Conservation (phyloP, 2,329 filamentous ascomycete species). For the Aspergillus texensis region DNA sequence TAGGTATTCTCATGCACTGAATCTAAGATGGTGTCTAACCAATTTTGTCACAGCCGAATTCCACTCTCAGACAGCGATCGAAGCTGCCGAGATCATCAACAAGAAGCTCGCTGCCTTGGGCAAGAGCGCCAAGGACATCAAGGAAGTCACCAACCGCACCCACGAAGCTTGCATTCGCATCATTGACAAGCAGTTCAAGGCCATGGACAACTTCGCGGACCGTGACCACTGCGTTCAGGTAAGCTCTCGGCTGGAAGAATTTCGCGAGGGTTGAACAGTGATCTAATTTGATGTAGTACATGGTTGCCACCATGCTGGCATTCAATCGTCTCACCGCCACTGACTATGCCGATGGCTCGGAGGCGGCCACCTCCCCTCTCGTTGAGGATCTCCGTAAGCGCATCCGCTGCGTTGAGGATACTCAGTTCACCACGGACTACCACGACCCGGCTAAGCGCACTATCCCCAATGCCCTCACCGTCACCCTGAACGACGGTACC, state of each 20-base stretch:
- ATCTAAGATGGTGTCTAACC: background rate
- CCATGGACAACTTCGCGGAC: constrained; percentile 99
- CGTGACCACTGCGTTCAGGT: constrained; percentile 97
- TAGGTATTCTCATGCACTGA: constrained; percentile 48
- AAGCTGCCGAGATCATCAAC: constrained; percentile 88
- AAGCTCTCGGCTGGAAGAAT: constrained; percentile 16
- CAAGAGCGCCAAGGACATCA: constrained; percentile 93
- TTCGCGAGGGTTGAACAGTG: background rate
- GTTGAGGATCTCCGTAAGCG: constrained; percentile 90
- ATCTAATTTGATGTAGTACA: constrained; percentile 64
- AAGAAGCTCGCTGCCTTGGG: constrained; percentile 78
- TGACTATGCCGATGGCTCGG: constrained; percentile 90
- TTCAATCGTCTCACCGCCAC: constrained; percentile 91
- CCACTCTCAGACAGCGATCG: constrained; percentile 97
- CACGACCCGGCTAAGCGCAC: constrained; percentile 90
- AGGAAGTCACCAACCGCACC: constrained; percentile 88
- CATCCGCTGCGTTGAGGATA: constrained; percentile 96
- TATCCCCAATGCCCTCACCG: constrained; percentile 95
- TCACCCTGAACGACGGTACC: constrained; percentile 92
- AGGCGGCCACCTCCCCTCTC: constrained; percentile 86
- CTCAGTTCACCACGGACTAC: constrained; percentile 92
- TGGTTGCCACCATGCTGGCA: constrained; percentile 93
- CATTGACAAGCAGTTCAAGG: constrained; percentile 99
- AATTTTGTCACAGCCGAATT: constrained; percentile 69
- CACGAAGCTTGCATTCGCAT: constrained; percentile 98